Evolutionary conservation across 768 basidiomycete species (phyloP).

Genomic region (Chlorophyllum brunneum): DNA sequence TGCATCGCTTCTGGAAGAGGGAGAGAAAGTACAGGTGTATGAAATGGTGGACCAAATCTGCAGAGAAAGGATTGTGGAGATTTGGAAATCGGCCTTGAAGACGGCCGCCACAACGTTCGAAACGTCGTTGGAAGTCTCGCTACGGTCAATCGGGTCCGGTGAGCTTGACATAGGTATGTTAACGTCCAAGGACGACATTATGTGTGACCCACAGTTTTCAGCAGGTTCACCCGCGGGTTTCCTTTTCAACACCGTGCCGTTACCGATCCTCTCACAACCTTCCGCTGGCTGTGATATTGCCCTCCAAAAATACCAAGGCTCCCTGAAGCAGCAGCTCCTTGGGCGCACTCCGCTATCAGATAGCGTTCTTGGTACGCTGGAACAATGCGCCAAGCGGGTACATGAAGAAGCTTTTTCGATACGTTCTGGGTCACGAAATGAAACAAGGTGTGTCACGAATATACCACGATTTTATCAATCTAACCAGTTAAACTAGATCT

Average conservation of each 20-base stretch:
- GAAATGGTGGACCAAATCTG: constrained; percentile 50
- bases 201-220: constrained; percentile 18
- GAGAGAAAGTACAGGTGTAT: constrained; percentile 44
- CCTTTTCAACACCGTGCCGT: constrained; percentile 51
- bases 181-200: neutral
- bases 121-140: constrained; percentile 33
- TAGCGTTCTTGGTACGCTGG: constrained; percentile 51
- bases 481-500: constrained; percentile 24
- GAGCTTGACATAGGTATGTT: neutral
- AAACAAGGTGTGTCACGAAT: constrained; percentile 36
- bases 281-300: constrained; percentile 28
- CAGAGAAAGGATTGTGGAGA: constrained; percentile 45
- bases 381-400: constrained; percentile 53
- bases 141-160: constrained; percentile 21
- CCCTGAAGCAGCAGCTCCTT: constrained; percentile 58
- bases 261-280: constrained; percentile 42
- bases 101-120: constrained; percentile 44
- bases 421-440: constrained; percentile 36
- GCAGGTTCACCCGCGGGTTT: constrained; percentile 50
- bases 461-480: constrained; percentile 5
- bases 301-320: constrained; percentile 59
- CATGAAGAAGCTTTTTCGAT: constrained; percentile 54
- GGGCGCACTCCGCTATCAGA: constrained; percentile 64
- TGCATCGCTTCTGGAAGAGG: constrained; percentile 37
- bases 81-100: constrained; percentile 54